Base-by-base conservation (phyloP, 2,329 filamentous ascomycete genomes). In the Aureobasidium melanogenum region DNA sequence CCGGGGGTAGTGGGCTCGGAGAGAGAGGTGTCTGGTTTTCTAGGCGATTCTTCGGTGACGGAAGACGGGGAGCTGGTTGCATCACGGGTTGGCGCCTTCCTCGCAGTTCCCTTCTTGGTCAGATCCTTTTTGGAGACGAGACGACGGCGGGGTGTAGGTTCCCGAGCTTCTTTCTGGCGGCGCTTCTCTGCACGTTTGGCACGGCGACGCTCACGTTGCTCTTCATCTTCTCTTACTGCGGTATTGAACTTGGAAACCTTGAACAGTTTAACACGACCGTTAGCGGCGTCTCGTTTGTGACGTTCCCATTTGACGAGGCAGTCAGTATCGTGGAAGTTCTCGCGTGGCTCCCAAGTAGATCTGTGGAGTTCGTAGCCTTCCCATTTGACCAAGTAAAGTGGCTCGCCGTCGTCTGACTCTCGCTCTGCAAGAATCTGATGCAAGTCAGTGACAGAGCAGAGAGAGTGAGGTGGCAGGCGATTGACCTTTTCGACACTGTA, bases 281-380 rank as follows among this genome's bases (percentile, higher is more conserved):
- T 43, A n/a, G 36, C 30, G 17, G 67, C 62, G 7, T 28, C 44
- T 14, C 26, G n/a, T 38, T 70, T 69, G 3, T 64, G 39, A 9
- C 61, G 34, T 9, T 64, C 48, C 71, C 70, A 73, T 10, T 38
- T 24, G 22, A 15, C 22, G n/a, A 60, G 41, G 22, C 41, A 39
- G 30, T 26, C 43, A 32, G 14, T 5, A 14, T 26, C 43, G n/a
- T 32, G 19, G 22, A 61, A 46, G 14, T 22, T 38, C 5, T 55
- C 46, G 17, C 32, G 30, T 2, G 69, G 69, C 46, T 73, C 71
- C 70, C 70, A 72, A 0, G 68, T 70, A 19, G 65, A 64, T 15
- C 64, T 56, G 10, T 63, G 44, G 0, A 70, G 63, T 5, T 65
- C 62, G 56, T 71, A 73, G 28, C 68, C 68, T 26, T 66, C 64